Percentiles rank a stretch among this genome's conserved stretches.
phyloP scores from a whole-genome alignment of 768 basidiomycete genomes.

The Myochromella boudieri region DNA sequence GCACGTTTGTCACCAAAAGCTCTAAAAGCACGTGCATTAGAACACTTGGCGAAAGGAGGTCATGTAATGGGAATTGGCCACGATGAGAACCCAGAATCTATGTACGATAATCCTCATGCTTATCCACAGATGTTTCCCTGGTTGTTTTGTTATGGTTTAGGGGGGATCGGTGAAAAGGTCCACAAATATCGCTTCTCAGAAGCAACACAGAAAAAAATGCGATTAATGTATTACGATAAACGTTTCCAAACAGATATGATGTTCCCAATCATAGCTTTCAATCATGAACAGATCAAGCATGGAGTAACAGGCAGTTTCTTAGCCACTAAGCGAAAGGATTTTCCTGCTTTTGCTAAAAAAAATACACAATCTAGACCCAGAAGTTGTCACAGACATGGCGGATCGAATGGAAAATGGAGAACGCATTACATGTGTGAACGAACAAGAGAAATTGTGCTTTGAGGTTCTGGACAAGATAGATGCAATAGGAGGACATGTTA shows the following conservation, averaged over 20 bases:
- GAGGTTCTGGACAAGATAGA: slow-evolving; percentile 32
- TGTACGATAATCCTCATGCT: slow-evolving; percentile 29
- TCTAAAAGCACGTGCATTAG: slow-evolving; percentile 24
- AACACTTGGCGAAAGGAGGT: too few species aligned
- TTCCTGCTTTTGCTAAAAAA: slow-evolving; percentile 28
- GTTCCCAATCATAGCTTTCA: slow-evolving; percentile 39
- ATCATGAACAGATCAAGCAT: slow-evolving; percentile 34
- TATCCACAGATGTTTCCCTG: slow-evolving; percentile 37
- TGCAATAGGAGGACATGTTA: slow-evolving; percentile 28
- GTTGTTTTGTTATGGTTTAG: slow-evolving; percentile 40
- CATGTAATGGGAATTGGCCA: slow-evolving; percentile 23
- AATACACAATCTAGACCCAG: slow-evolving; percentile 21
- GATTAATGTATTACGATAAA: slow-evolving; percentile 40
- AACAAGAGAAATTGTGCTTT: slow-evolving; percentile 34
- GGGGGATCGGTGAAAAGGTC: slow-evolving; percentile 25
- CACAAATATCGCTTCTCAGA: slow-evolving; percentile 16
- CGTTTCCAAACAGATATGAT: slow-evolving; percentile 35
- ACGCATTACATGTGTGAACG: slow-evolving; percentile 18
- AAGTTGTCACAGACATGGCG: slow-evolving; percentile 19
- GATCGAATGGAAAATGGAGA: slow-evolving; percentile 23
- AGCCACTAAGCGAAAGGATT: slow-evolving; percentile 20
- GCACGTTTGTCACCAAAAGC: slow-evolving; percentile 18
- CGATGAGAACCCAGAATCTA: slow-evolving; percentile 19
- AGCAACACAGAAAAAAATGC: slow-evolving; percentile 20
- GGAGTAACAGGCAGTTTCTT: slow-evolving; percentile 16